Percentiles rank a stretch among this genome's conserved stretches.
phyloP scores from a whole-genome alignment of 805 yeast genomes.

The Starmerella roubikii region DNA sequence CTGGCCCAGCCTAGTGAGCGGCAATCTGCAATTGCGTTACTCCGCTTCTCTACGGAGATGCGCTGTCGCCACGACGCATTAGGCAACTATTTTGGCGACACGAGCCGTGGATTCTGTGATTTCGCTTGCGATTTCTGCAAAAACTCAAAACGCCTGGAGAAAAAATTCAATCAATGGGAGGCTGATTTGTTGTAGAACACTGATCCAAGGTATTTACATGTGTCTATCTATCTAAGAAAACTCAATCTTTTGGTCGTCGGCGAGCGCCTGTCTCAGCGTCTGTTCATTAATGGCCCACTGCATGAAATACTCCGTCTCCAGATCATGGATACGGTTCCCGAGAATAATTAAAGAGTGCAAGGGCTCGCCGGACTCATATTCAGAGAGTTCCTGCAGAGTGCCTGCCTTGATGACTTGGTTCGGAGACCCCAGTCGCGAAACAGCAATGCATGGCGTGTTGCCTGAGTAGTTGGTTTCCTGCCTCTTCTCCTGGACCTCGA shows the following conservation, averaged over 20 bases:
- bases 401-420: slow-evolving; percentile 73
- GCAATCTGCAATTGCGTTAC: slow-evolving; percentile 11
- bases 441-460: slow-evolving; percentile 85
- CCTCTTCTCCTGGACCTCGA: slow-evolving; percentile 75
- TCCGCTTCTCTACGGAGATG: slow-evolving; percentile 21
- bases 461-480: slow-evolving; percentile 68
- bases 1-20: slow-evolving; percentile 33
- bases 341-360: slow-evolving; percentile 79
- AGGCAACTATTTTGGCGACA: slow-evolving; percentile 75
- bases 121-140: slow-evolving; percentile 77
- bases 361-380: slow-evolving; percentile 88
- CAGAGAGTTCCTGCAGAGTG: slow-evolving; percentile 59
- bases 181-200: background rate
- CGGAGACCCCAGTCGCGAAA: slow-evolving; percentile 83
- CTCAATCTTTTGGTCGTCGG: slow-evolving; percentile 24
- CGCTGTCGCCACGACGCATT: slow-evolving; percentile 79
- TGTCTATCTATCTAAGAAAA: background rate
- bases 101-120: slow-evolving; percentile 38
- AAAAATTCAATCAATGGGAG: slow-evolving; percentile 14
- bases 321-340: slow-evolving; percentile 86
- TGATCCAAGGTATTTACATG: background rate
- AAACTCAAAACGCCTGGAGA: slow-evolving; percentile 6
- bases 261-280: slow-evolving; percentile 35
- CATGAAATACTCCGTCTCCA: slow-evolving; percentile 72
- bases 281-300: slow-evolving; percentile 57